Base-by-base conservation (phyloP, 768 basidiomycete genomes). In the Termitomyces sp. region DNA sequence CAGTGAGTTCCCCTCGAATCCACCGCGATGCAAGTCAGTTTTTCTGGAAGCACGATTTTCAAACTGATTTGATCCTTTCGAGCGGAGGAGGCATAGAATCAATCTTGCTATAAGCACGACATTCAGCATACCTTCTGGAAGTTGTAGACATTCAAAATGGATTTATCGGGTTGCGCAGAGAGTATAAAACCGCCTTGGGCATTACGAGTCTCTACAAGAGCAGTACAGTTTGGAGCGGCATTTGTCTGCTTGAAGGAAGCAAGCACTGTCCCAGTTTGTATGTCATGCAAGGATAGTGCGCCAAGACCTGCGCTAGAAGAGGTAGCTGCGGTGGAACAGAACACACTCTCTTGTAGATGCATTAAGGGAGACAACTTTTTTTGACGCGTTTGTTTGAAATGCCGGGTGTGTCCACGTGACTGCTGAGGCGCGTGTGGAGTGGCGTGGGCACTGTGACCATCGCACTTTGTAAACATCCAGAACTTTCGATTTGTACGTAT, bases 221-320 rank as follows among this genome's bases (percentile, higher is more conserved):
- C 82, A n/a, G 85, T 85, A 65, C 84, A 90, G 54, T 88, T 83
- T 3, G 76, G 65, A 12, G 75, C 71, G 22, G 91, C 78, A 60
- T 75, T 87, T 2, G 89, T 87, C 60, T 94, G 93, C 67, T 95
- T 96, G 80, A 94, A 95, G 1, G 92, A 87, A n/a, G 88, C 82
- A 42, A 95, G 79, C 3, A 81, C 75, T 6, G 83, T 76, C 47
- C 90, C 86, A 0, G 87, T 90, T 58, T 89, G 84, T 14, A 96
- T 80, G 66, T 97, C 94, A 65, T 95, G 92, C 3, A 94, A 65
- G 29, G 85, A 73, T 53, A 96, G 81, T 22, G 84, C 71, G 1
- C 92, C 91, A 22, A 80, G 71, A 3, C 84, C 84, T 27, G 78
- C 58, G 27, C 64, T 71, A 9, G 77, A 67, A 3, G 76, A 69